Base-by-base conservation (phyloP, 768 basidiomycete species). In the Lentinula lateritia region DNA sequence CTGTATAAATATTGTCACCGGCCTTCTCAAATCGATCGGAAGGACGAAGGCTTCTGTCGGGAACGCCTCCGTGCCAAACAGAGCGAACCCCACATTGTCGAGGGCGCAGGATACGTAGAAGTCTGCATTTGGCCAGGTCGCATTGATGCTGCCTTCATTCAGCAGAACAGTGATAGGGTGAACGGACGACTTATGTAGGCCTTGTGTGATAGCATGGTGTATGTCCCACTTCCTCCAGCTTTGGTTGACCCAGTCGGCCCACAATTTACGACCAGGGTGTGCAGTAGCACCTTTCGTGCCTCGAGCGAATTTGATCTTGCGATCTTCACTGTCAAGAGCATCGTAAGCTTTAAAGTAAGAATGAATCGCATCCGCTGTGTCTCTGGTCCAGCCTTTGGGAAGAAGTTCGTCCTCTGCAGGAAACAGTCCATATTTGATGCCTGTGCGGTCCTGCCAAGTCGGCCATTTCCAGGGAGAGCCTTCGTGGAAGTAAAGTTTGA, bases 391-490 rank as follows among this genome's bases (percentile, higher is more conserved):
- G 1, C 66, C 65, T 12, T 34, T 43, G n/a, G 68, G 69, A 5
- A 70, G 65, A 9, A 46, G 42, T 8, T 43, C 23, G 32, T 68
- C 65, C 28, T 69, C 66, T 4, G 20, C 34, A 6, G 66, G 65
- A 50, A 72, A 72, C 9, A 72, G 62, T 16, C 69, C 67, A 39
- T 68, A 62, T 1, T 35, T 15, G 12, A 72, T 52, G 3, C 68
- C 66, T 9, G 71, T 70, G 2, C 62, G 53, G 2, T 68, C 63
- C 38, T 67, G 61, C 70, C 70, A 71, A 3, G 3, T 12, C 0
- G 58, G 34, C 56, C 54, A 69, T 0, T 32, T 9, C 68, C 67
- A 72, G 0, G 66, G 67, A 42, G 16, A 16, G 16, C 36, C 36
- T 1, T 7, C 61, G 62, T 8, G 18, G 9, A 38, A 61, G 48